Evolutionary conservation across 768 basidiomycete genomes (phyloP), one percentile per base, ranked within the genome.

Genomic region (Tricholoma matsutake): DNA sequence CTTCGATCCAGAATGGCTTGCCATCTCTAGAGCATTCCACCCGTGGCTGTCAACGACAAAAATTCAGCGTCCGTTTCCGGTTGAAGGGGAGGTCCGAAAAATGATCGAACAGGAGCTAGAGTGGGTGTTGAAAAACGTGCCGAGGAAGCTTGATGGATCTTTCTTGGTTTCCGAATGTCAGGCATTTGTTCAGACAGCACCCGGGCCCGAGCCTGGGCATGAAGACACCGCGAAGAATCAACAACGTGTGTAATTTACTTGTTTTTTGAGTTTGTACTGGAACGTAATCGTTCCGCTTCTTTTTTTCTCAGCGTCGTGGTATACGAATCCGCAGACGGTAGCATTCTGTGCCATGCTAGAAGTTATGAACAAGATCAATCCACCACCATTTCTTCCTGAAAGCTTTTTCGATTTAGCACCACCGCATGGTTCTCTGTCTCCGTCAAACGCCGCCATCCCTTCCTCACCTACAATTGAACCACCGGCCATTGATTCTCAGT

Each of bases 1-100:
- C 13, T 97, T 84, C 72, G 95, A 98, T 68, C 87, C 88, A 0
- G 87, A 94, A 70, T 99, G 97, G 97, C 85, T 98, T 52, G 95
- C 94, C 0, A 94, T 99, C 68, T 87, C 86, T 4, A 89, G 92
- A 6, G 94, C 93, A 0, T 90, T 96, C 65, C 85, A 94, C 62
- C 87, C 88, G 0, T 89, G 82, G 75, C 82, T 98, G 63, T 87
- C 90, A 2, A 80, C 81, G 5, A 65, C 70, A 4, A 76, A 68
- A 6, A 65, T 67, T 0, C 89, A 89, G 63, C 71, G 71, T 0
- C 66, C 78, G 0, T 88, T 92, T 66, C 94, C 95, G 0, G 79
- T 81, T 0, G 81, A 83, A 54, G 72, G 75, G 0, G 72, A 82
- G 14, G 79, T 84, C 0, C 75, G 82, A 18, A 77, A 72, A 2